Evolutionary conservation across 352 stramenopile genomes (phyloP).

Genomic region (Phytophthora aleatoria): DNA sequence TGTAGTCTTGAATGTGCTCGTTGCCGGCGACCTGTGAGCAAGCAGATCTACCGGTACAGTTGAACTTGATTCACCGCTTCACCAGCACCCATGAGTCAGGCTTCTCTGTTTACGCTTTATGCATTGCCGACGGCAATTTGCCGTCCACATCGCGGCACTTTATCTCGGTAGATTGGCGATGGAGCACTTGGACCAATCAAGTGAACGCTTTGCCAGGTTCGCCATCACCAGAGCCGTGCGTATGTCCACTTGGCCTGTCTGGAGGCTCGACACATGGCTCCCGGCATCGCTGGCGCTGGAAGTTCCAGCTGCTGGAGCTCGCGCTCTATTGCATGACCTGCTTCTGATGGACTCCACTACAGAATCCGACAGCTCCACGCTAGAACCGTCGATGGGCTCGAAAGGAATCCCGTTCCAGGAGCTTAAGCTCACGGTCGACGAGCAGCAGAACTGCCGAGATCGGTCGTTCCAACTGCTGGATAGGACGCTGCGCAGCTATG

Average conservation of each 20-base stretch:
- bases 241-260: slow-evolving; percentile 20
- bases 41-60: neutral
- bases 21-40: neutral
- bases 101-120: slow-evolving; percentile 9
- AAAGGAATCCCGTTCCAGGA: slow-evolving; percentile 21
- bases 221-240: slow-evolving; percentile 27
- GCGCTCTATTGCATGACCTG: slow-evolving; percentile 17
- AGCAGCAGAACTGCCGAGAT: slow-evolving; percentile 33
- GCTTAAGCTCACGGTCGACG: slow-evolving; percentile 24
- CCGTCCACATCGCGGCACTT: slow-evolving; percentile 7
- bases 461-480: slow-evolving; percentile 37
- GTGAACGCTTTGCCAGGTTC: slow-evolving; percentile 10
- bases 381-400: slow-evolving; percentile 8
- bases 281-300: slow-evolving; percentile 6
- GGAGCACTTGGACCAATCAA: slow-evolving; percentile 18
- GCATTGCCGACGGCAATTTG: neutral
- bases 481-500: slow-evolving; percentile 35
- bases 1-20: no score
- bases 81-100: slow-evolving; percentile 18
- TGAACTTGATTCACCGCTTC: slow-evolving; percentile 2
- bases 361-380: slow-evolving; percentile 13
- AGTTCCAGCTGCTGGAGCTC: slow-evolving; percentile 20
- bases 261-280: slow-evolving; percentile 17
- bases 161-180: slow-evolving; percentile 1
- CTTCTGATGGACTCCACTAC: slow-evolving; percentile 12